A percentile compares a stretch with the other conserved stretches of the same genome.
Conservation (phyloP, 345 rosid species). For the Salix dunnii region DNA sequence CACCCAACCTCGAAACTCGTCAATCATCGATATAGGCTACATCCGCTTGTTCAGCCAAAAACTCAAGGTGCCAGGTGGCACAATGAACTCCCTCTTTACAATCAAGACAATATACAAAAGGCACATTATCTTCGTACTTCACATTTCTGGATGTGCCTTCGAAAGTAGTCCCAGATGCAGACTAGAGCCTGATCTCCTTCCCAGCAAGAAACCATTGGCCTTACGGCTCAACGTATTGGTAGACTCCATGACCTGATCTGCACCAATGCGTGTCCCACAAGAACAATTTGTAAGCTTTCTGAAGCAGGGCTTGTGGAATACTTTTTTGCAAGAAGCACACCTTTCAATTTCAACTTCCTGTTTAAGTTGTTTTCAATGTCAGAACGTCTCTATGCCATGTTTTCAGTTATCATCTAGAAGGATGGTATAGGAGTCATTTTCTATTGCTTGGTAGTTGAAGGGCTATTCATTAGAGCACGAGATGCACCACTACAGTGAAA, state of each 20-base stretch:
- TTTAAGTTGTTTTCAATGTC: constrained; percentile 15
- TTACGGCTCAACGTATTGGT: constrained; percentile 20
- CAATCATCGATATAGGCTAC: constrained; percentile 1
- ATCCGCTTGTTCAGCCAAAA: not conserved
- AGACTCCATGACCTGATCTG: constrained; percentile 17
- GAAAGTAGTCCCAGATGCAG: constrained; percentile 55
- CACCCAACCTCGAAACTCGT: constrained; percentile 1
- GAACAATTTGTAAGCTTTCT: constrained; percentile 56
- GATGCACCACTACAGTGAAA: not conserved
- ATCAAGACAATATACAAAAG: constrained; percentile 22
- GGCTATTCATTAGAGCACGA: not conserved
- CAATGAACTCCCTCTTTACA: not conserved
- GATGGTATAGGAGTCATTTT: not conserved
- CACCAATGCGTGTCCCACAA: constrained; percentile 51
- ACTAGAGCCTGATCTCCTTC: constrained; percentile 44
- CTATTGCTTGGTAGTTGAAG: not conserved
- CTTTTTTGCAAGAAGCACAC: constrained; percentile 59
- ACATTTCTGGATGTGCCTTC: constrained; percentile 37
- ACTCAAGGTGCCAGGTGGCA: not conserved
- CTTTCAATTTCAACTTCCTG: constrained; percentile 74
- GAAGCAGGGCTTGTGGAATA: constrained; percentile 75
- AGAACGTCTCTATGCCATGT: constrained; percentile 9
- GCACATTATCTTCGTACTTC: constrained; percentile 32
- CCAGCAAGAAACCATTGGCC: constrained; percentile 28
- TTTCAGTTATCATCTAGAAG: not conserved